Percentiles rank a stretch among this genome's conserved stretches.
Conservation (phyloP, 2,329 filamentous ascomycete species). For the Diaporthe nobilis region DNA sequence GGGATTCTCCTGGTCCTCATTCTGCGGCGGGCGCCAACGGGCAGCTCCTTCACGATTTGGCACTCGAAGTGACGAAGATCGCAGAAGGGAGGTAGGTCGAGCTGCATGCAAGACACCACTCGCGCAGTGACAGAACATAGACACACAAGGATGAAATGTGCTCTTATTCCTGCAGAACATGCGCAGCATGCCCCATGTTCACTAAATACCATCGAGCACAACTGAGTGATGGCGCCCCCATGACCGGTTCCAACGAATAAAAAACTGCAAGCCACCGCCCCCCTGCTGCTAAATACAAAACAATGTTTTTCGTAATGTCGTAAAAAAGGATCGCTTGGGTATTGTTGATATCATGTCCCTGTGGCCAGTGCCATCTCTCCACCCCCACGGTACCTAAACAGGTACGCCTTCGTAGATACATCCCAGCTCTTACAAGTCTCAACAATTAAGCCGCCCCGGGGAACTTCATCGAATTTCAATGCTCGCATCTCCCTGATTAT, state of each 20-base stretch:
- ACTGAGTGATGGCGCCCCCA: neutral
- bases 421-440: constrained; percentile 8
- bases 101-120: neutral
- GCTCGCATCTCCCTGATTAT: neutral
- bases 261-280: neutral
- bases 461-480: neutral
- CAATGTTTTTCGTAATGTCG: constrained; percentile 27
- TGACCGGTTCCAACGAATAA: neutral
- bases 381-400: neutral
- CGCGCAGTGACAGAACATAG: neutral
- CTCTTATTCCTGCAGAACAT: neutral
- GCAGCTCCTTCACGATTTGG: too few relatives aligned
- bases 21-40: neutral
- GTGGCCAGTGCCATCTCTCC: constrained; percentile 9
- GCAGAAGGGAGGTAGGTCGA: neutral
- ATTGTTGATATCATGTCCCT: constrained; percentile 33
- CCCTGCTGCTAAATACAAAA: neutral
- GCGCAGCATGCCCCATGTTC: neutral
- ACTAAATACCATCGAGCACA: neutral
- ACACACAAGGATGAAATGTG: neutral
- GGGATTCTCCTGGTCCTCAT: neutral
- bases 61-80: too few relatives aligned
- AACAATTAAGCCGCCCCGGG: neutral
- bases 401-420: neutral
- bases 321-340: constrained; percentile 33